Evolutionary conservation across 2,329 filamentous ascomycete species (phyloP).

Genomic region (Thyridium curvatum): DNA sequence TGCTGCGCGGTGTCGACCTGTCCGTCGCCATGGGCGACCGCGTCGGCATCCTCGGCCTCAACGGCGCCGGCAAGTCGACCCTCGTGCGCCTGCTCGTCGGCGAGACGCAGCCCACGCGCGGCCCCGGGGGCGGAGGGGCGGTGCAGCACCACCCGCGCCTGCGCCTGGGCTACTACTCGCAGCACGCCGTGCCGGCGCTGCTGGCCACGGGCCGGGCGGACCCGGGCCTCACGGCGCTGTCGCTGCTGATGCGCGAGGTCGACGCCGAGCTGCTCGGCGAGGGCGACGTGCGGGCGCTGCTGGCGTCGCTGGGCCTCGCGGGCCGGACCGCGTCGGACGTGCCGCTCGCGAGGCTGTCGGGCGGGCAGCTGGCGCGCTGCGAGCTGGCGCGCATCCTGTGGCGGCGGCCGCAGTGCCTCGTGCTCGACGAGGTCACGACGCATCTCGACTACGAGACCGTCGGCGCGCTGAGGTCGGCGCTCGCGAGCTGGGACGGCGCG

Average conservation of each 20-base stretch:
- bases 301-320: slow-evolving; percentile 63
- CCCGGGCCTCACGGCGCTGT: slow-evolving; percentile 56
- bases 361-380: slow-evolving; percentile 65
- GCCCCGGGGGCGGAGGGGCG: no score
- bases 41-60: slow-evolving; percentile 70
- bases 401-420: slow-evolving; percentile 62
- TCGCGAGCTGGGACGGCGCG: slow-evolving; percentile 66
- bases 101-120: slow-evolving; percentile 49
- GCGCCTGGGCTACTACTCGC: slow-evolving; percentile 70
- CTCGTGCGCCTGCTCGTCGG: slow-evolving; percentile 66
- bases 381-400: slow-evolving; percentile 66
- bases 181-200: slow-evolving; percentile 69
- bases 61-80: slow-evolving; percentile 78
- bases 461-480: slow-evolving; percentile 58
- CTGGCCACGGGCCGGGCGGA: slow-evolving; percentile 44
- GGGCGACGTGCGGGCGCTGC: slow-evolving; percentile 58
- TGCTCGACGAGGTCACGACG: slow-evolving; percentile 78
- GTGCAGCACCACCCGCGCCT: slow-evolving; percentile 62
- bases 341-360: slow-evolving; percentile 66
- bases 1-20: slow-evolving; percentile 59
- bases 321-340: slow-evolving; percentile 69
- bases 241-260: slow-evolving; percentile 51
- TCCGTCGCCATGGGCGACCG: slow-evolving; percentile 69
- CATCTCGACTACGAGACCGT: slow-evolving; percentile 82
- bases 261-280: slow-evolving; percentile 50